These are phyloP conservation scores for Amylocarpus encephaloides DNA, from an alignment of 2,329 filamentous ascomycete genomes.

Conservation along the genomic window DNA sequence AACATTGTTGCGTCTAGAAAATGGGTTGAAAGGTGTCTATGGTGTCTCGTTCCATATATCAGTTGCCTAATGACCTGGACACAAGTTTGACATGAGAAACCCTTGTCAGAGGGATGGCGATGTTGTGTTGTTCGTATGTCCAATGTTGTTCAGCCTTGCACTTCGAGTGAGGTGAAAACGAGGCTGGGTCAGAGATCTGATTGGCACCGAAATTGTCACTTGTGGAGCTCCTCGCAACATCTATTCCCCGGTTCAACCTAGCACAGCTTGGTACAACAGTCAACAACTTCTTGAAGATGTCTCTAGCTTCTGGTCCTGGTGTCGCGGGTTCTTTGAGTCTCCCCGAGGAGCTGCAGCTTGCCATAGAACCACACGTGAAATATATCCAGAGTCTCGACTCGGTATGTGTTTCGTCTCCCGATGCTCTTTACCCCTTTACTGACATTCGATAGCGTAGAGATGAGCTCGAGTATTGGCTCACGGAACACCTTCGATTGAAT, in stretches of 20 bases:
- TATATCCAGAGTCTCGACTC: conserved; percentile 93
- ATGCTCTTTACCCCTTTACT: conserved; percentile 17
- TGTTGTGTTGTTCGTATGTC: background rate
- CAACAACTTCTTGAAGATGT: conserved; percentile 19
- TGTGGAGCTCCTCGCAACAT: background rate
- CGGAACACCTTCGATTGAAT: conserved; percentile 90
- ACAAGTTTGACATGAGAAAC: too few species aligned
- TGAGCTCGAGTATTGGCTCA: conserved; percentile 96
- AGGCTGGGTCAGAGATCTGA: conserved; percentile 6
- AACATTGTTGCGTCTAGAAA: background rate
- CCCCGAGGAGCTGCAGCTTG: conserved; percentile 31
- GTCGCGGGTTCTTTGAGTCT: conserved; percentile 22
- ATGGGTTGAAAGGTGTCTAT: too few species aligned
- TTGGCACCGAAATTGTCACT: conserved; percentile 6
- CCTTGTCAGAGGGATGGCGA: background rate
- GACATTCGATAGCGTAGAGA: conserved; percentile 64
- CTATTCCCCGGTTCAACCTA: background rate
- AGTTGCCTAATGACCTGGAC: too few species aligned
- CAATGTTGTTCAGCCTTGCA: background rate
- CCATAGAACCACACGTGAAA: conserved; percentile 60
- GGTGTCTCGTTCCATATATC: too few species aligned
- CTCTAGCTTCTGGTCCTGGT: conserved; percentile 30
- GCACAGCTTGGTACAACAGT: background rate
- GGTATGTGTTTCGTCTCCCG: conserved; percentile 42
- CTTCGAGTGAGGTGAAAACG: background rate